A percentile compares a stretch with the other conserved stretches of the same genome.
phyloP scores from a whole-genome alignment of 2,329 filamentous ascomycete species.

The Aspergillus versicolor region DNA sequence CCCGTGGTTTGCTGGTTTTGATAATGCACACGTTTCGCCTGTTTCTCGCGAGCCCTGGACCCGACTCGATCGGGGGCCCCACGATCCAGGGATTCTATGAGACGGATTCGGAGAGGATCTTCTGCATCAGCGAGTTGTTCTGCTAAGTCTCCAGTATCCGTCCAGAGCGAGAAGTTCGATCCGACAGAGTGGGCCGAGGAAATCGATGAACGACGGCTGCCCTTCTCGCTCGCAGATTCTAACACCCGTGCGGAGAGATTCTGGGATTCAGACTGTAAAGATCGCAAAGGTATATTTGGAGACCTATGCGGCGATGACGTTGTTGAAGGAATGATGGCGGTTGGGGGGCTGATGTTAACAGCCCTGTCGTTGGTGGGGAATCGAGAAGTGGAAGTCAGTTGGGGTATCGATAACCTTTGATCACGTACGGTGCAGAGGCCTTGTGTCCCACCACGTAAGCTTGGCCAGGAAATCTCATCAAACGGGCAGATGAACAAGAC shows the following conservation, averaged over 20 bases:
- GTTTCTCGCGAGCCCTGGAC: slow-evolving; percentile 35
- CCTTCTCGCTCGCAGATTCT: slow-evolving; percentile 49
- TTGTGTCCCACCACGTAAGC: slow-evolving; percentile 11
- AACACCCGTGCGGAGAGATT: slow-evolving; percentile 37
- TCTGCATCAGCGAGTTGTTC: slow-evolving; percentile 83
- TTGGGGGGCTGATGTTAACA: slow-evolving; percentile 72
- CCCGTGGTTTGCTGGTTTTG: slow-evolving; percentile 49
- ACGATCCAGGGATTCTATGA: slow-evolving; percentile 65
- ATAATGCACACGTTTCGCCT: slow-evolving; percentile 70
- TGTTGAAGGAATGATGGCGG: slow-evolving; percentile 82
- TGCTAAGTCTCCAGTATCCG: slow-evolving; percentile 90
- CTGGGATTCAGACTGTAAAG: slow-evolving; percentile 51
- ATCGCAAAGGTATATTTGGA: slow-evolving; percentile 85
- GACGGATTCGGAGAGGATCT: slow-evolving; percentile 73
- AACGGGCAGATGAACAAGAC: slow-evolving; percentile 10
- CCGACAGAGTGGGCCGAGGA: slow-evolving; percentile 52
- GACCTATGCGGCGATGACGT: slow-evolving; percentile 59
- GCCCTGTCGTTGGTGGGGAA: slow-evolving; percentile 47
- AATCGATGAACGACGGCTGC: slow-evolving; percentile 52
- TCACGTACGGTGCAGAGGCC: background rate
- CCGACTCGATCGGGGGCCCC: slow-evolving; percentile 51
- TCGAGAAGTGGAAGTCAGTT: slow-evolving; percentile 10
- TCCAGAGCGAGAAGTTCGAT: slow-evolving; percentile 80
- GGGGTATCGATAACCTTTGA: slow-evolving; percentile 3
- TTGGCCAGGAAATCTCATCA: slow-evolving; percentile 5